phyloP scores from a whole-genome alignment of 1,139 yeast species.

The Debaryomyces fabryi region DNA sequence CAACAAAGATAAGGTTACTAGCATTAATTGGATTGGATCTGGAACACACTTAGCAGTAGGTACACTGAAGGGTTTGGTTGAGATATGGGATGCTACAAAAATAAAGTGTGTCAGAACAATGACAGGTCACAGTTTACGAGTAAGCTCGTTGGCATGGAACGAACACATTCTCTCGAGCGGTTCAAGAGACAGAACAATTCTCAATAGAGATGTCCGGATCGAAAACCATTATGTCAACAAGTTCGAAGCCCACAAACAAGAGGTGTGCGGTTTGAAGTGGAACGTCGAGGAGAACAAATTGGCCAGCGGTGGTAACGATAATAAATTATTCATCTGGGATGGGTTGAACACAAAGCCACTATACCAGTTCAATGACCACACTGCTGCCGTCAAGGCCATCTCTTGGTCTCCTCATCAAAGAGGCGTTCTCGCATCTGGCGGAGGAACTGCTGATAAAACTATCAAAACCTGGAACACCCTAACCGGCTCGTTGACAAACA shows the following conservation, averaged over 20 bases:
- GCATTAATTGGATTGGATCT: constrained; percentile 91
- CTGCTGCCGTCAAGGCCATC: constrained; percentile 94
- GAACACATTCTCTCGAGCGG: constrained; percentile 88
- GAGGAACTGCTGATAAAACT: constrained; percentile 93
- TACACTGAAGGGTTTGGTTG: constrained; percentile 82
- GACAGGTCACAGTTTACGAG: constrained; percentile 89
- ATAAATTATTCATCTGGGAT: constrained; percentile 84
- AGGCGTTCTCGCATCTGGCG: constrained; percentile 92
- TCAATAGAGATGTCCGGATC: constrained; percentile 89
- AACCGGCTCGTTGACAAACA: constrained; percentile 72
- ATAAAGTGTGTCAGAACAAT: constrained; percentile 83
- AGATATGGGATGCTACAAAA: constrained; percentile 94
- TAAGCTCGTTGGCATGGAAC: constrained; percentile 91
- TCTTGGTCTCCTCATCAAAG: constrained; percentile 98
- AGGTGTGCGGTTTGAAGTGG: constrained; percentile 96
- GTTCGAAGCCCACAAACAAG: constrained; percentile 82
- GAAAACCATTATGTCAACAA: constrained; percentile 80
- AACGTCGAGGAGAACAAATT: constrained; percentile 82
- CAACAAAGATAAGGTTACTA: constrained; percentile 68
- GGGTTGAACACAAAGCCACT: constrained; percentile 73
- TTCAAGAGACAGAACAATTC: constrained; percentile 77
- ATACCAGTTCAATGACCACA: constrained; percentile 76
- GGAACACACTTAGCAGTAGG: constrained; percentile 95
- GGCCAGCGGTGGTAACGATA: constrained; percentile 95
- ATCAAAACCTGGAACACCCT: constrained; percentile 92